phyloP scores from a whole-genome alignment of 1,284 basidiomycete genomes.

The Cutaneotrichosporon spelunceum region DNA sequence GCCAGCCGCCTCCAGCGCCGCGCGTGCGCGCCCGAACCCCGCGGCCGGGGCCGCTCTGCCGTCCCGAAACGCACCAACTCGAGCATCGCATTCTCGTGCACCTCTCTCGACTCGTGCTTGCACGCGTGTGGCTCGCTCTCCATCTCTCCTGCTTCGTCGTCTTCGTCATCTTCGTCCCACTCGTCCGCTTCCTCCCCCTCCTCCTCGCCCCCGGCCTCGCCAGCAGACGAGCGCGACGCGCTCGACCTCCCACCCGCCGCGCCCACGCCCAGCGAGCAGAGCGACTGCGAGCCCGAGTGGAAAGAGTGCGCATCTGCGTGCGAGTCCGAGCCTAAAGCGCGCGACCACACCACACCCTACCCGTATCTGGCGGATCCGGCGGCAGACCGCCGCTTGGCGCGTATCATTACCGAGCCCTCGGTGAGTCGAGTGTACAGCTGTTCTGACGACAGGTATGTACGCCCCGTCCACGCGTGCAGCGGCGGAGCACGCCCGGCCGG shows the following conservation, averaged over 20 bases:
- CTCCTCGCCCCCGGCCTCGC: neutral
- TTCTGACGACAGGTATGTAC: neutral
- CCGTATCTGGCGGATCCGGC: neutral
- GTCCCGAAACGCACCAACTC: conserved; percentile 5
- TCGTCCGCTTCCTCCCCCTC: neutral
- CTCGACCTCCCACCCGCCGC: neutral
- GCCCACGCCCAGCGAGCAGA: neutral
- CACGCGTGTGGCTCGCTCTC: neutral
- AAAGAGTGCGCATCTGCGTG: too few relatives aligned
- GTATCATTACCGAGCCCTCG: neutral
- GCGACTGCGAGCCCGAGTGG: neutral
- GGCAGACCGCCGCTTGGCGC: neutral
- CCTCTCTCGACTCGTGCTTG: neutral
- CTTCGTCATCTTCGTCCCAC: neutral
- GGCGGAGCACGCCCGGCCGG: neutral
- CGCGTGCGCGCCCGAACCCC: neutral
- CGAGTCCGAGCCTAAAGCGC: too few relatives aligned
- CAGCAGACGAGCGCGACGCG: neutral
- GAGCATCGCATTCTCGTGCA: neutral
- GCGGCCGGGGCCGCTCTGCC: neutral
- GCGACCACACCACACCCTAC: neutral
- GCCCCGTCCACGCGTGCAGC: neutral
- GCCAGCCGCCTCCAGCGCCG: conserved; percentile 4
- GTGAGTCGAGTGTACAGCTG: neutral
- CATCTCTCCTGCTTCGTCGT: neutral